Evolutionary conservation across 768 basidiomycete species (phyloP).

Genomic region (Naganishia kalamii): DNA sequence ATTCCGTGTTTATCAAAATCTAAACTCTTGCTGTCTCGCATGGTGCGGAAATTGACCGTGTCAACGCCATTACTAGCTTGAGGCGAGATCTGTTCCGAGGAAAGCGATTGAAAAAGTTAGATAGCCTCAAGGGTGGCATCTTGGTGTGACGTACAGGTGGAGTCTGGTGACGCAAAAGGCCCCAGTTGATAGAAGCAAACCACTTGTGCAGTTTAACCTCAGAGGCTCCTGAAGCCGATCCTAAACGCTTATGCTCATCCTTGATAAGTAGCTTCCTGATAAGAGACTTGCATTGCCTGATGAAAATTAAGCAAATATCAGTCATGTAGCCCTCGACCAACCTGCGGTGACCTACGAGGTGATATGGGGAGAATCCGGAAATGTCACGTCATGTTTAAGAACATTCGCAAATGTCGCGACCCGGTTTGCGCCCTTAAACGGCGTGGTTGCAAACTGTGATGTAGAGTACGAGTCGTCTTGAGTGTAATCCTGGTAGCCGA

Average conservation of each 20-base stretch:
- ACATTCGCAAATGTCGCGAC: conserved; percentile 96
- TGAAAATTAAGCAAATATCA: neutral
- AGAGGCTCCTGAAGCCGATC: conserved; percentile 88
- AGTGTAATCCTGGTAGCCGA: neutral
- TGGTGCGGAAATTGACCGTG: conserved; percentile 78
- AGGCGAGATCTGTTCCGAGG: conserved; percentile 66
- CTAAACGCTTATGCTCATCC: conserved; percentile 77
- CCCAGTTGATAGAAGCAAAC: conserved; percentile 96
- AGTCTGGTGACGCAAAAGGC: conserved; percentile 78
- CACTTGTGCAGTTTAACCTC: conserved; percentile 99
- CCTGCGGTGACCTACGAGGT: conserved; percentile 56
- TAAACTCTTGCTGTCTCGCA: conserved; percentile 84
- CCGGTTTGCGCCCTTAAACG: conserved; percentile 93
- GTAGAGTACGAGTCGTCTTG: neutral
- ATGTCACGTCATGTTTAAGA: conserved; percentile 72
- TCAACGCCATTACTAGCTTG: conserved; percentile 69
- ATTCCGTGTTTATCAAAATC: conserved; percentile 60
- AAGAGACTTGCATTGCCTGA: conserved; percentile 79
- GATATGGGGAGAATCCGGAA: conserved; percentile 76
- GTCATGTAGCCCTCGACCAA: neutral
- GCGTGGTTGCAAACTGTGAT: conserved; percentile 87
- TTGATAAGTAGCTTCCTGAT: conserved; percentile 83
- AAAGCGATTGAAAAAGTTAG: conserved; percentile 24
- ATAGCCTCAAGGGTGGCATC: neutral
- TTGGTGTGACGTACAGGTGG: conserved; percentile 67